Evolutionary conservation across 2,329 filamentous ascomycete genomes (phyloP).

Genomic region (Xylariaceae sp.): DNA sequence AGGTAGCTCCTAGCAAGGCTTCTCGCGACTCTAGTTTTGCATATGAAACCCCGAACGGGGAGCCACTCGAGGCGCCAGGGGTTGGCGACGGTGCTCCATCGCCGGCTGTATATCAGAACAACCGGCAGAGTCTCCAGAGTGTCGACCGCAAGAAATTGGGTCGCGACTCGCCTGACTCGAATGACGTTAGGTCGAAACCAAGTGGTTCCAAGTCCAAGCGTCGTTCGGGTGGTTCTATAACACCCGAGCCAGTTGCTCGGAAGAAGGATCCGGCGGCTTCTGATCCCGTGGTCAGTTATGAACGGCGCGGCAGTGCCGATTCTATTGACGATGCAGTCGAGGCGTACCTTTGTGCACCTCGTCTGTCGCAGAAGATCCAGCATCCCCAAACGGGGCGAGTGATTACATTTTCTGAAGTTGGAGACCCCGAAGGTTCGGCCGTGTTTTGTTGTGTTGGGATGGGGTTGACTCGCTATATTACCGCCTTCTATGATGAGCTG

Average conservation of each 20-base stretch:
- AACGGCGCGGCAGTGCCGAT: conserved; percentile 72
- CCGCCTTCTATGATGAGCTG: conserved; percentile 94
- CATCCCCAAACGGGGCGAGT: conserved; percentile 81
- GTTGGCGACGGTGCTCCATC: conserved; percentile 64
- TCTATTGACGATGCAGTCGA: conserved; percentile 86
- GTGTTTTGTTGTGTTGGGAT: conserved; percentile 97
- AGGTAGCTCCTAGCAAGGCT: conserved; percentile 20
- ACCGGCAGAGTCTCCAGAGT: conserved; percentile 46
- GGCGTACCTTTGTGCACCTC: conserved; percentile 74
- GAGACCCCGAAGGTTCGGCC: conserved; percentile 82
- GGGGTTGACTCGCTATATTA: conserved; percentile 93
- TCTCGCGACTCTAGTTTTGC: conserved; percentile 21
- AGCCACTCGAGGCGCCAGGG: conserved; percentile 28
- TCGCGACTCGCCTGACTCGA: conserved; percentile 44
- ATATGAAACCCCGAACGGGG: conserved; percentile 24
- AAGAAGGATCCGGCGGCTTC: conserved; percentile 30
- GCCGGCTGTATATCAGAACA: conserved; percentile 60
- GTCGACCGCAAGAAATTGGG: conserved; percentile 43
- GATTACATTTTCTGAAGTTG: conserved; percentile 96
- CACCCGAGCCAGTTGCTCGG: conserved; percentile 27
- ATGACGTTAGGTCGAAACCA: conserved; percentile 44
- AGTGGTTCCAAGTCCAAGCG: conserved; percentile 56
- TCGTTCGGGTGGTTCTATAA: conserved; percentile 45
- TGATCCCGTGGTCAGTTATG: conserved; percentile 52
- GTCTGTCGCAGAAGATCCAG: conserved; percentile 79